A percentile compares a stretch with the other conserved stretches of the same genome.
These are phyloP conservation scores for Solanum habrochaites DNA, from an alignment of 257 asterid genomes.

Conservation along the genomic window DNA sequence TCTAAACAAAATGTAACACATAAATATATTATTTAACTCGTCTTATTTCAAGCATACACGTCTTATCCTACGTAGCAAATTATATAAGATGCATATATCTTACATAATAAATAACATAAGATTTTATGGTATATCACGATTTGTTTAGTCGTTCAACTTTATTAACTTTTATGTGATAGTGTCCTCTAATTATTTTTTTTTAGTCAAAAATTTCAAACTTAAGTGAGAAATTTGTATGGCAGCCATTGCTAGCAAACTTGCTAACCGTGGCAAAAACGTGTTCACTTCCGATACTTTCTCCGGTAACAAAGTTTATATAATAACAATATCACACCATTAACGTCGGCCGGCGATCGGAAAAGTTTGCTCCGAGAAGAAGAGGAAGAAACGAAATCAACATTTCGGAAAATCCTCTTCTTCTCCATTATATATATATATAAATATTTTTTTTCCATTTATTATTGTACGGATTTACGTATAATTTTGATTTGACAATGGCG, in stretches of 20 bases:
- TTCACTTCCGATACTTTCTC: not conserved
- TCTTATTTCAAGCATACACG: rapidly evolving
- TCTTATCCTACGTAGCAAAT: no score
- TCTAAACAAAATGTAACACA: not conserved
- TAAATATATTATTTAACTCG: not conserved
- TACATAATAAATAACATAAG: not conserved
- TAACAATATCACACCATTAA: not conserved
- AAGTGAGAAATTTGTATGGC: not conserved
- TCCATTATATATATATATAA: not conserved
- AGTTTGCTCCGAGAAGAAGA: not conserved
- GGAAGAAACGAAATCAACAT: not conserved
- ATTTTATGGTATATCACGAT: rapidly evolving
- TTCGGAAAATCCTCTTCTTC: not conserved
- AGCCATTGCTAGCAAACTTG: not conserved
- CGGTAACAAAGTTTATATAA: not conserved
- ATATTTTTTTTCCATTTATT: not conserved
- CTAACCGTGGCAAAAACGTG: not conserved
- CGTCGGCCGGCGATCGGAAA: not conserved
- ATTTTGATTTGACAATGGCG: not conserved
- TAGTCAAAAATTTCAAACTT: not conserved
- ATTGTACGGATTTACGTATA: not conserved
- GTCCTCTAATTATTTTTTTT: not conserved
- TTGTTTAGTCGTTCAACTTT: not conserved
- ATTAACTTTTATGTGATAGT: not conserved
- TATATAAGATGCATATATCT: not conserved